Evolutionary conservation across 2,329 filamentous ascomycete species (phyloP).

Genomic region (Rhynchosporium agropyri): DNA sequence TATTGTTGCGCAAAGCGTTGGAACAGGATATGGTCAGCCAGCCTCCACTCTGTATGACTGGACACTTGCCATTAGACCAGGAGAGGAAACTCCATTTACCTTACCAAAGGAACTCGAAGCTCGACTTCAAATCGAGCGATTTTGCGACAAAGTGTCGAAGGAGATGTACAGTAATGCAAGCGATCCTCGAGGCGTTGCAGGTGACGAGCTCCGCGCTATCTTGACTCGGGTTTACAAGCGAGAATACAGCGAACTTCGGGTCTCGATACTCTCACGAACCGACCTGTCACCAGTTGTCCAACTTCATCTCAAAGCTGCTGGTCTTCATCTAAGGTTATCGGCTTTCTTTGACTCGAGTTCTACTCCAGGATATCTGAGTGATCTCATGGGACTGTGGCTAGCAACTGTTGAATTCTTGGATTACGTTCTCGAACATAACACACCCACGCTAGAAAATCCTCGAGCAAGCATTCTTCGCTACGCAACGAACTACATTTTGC

Average conservation of each 20-base stretch:
- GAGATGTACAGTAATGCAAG: slow-evolving; percentile 79
- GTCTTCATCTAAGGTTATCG: slow-evolving; percentile 74
- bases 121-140: slow-evolving; percentile 71
- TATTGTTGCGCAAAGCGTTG: slow-evolving; percentile 78
- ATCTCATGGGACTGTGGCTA: slow-evolving; percentile 75
- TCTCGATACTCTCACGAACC: slow-evolving; percentile 57
- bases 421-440: slow-evolving; percentile 55
- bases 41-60: slow-evolving; percentile 78
- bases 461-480: slow-evolving; percentile 58
- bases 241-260: slow-evolving; percentile 65
- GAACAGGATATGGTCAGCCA: slow-evolving; percentile 82
- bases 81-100: slow-evolving; percentile 61
- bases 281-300: slow-evolving; percentile 60
- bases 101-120: slow-evolving; percentile 66
- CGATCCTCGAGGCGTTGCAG: slow-evolving; percentile 69
- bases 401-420: slow-evolving; percentile 72
- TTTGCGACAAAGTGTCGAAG: slow-evolving; percentile 76
- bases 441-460: slow-evolving; percentile 50
- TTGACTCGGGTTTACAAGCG: slow-evolving; percentile 67
- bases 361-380: slow-evolving; percentile 71
- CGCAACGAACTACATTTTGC: slow-evolving; percentile 76
- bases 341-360: slow-evolving; percentile 80
- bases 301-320: slow-evolving; percentile 72
- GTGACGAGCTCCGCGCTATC: slow-evolving; percentile 68
- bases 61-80: slow-evolving; percentile 65